Base-by-base conservation (phyloP, 352 stramenopile genomes). In the Pythium pyrilobum region DNA sequence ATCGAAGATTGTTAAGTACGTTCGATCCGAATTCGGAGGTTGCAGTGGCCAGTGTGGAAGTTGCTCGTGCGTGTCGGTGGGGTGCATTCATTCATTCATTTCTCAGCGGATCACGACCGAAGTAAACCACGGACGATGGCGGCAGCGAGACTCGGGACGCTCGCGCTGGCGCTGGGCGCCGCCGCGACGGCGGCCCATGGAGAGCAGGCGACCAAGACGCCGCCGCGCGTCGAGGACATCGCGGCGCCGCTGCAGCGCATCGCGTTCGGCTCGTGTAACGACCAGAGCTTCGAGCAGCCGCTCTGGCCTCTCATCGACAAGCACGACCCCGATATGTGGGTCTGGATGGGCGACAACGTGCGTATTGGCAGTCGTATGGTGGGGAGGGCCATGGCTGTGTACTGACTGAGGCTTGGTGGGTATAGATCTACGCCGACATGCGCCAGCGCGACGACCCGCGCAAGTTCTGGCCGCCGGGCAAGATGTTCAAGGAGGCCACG, bases 261-360 rank as follows among this genome's bases (percentile, higher is more conserved):
- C 39, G 80, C 71, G 25, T 95, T 95, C 62, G 84, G 81, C 34
- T 95, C 84, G 12, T 95, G 84, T 77, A 95, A 91, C 43, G 81
- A 95, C 45, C 84, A 95, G 66, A 85, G 79, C 67, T 85, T 91
- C 44, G 66, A 71, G 29, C 81, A 95, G 63, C 81, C 82, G 25
- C 67, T 95, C 55, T 95, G 84, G 84, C 28, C 55, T 9, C 67
- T 64, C 23, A 92, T 95, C 43, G 61, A 64, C 10, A 59, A 58
- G 3, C 68, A 88, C 37, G 43, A 85, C 11, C 78, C 81, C 2
- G 74, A 95, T 25, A 64, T 92, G 12, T 95, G 80, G 80, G 27
- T 95, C 56, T 95, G 84, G 84, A 89, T 95, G 77, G 84, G 84
- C 59, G 84, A 95, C 67, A 94, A 92, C 42, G 82, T 93, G 48